Percentiles rank a stretch among this genome's conserved stretches.
phyloP scores from a whole-genome alignment of 805 yeast genomes.

The Kurtzmaniella fragi region DNA sequence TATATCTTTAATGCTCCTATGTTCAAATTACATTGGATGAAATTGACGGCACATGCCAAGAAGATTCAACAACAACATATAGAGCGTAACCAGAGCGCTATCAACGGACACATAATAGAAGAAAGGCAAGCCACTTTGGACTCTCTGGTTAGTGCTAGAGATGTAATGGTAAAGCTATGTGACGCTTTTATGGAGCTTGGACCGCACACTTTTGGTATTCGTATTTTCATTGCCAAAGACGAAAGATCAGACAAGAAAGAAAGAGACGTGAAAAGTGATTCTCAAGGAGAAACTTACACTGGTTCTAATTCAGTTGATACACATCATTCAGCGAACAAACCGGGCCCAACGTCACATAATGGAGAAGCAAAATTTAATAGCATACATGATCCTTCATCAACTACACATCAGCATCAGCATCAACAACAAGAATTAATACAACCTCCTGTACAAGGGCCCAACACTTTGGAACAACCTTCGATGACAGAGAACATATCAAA shows the following conservation, averaged over 20 bases:
- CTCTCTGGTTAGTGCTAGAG: conserved; percentile 55
- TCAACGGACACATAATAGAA: conserved; percentile 14
- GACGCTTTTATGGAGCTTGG: conserved; percentile 73
- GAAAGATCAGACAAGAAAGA: conserved; percentile 52
- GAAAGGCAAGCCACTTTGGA: conserved; percentile 32
- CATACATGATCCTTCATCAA: too few species aligned
- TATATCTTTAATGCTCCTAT: conserved; percentile 58
- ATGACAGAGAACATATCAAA: not conserved
- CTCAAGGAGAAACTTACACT: too few species aligned
- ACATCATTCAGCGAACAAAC: too few species aligned
- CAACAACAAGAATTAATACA: too few species aligned
- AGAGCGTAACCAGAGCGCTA: conserved; percentile 29
- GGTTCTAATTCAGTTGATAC: too few species aligned
- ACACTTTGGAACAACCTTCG: too few species aligned
- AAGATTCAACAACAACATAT: conserved; percentile 19
- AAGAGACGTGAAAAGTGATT: too few species aligned
- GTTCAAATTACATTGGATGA: conserved; percentile 78
- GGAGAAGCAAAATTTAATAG: too few species aligned
- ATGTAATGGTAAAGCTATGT: conserved; percentile 82
- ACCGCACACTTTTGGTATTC: conserved; percentile 74
- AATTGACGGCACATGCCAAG: conserved; percentile 55
- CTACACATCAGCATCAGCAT: too few species aligned
- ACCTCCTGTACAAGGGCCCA: too few species aligned
- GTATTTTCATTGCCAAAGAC: conserved; percentile 81
- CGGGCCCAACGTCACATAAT: too few species aligned